phyloP scores from a whole-genome alignment of 768 basidiomycete genomes.

The Neoboletus brunneissimus region DNA sequence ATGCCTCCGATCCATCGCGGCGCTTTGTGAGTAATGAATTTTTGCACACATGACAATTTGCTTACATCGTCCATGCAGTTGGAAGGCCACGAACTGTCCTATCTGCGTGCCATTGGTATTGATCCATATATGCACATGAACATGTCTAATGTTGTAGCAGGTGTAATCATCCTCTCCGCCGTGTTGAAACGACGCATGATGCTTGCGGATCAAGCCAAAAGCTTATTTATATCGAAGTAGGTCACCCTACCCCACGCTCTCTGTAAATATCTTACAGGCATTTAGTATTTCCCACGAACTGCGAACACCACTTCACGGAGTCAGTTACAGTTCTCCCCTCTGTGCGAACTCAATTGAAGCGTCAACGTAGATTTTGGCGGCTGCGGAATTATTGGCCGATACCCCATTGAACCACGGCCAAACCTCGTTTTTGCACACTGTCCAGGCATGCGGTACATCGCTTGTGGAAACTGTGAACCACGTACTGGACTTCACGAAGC shows the following conservation, averaged over 20 bases:
- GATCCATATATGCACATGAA: background rate
- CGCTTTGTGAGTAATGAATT: constrained; percentile 60
- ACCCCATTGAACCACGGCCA: constrained; percentile 81
- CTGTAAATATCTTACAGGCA: constrained; percentile 5
- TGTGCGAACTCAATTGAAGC: background rate
- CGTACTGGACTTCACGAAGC: constrained; percentile 93
- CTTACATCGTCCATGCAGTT: constrained; percentile 44
- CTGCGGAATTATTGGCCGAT: constrained; percentile 87
- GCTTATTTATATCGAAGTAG: constrained; percentile 88
- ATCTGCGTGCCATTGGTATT: constrained; percentile 83
- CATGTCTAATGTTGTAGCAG: constrained; percentile 29
- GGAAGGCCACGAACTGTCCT: constrained; percentile 88
- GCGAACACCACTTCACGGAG: constrained; percentile 89
- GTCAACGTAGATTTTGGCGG: constrained; percentile 68
- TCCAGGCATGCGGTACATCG: constrained; percentile 93
- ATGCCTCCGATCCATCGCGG: constrained; percentile 73
- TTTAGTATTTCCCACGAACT: constrained; percentile 85
- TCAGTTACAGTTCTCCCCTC: constrained; percentile 33
- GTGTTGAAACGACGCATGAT: constrained; percentile 92
- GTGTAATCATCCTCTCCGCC: constrained; percentile 90
- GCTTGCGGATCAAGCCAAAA: constrained; percentile 91
- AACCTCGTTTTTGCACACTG: constrained; percentile 83
- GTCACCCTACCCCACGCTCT: constrained; percentile 17
- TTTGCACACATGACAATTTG: background rate
- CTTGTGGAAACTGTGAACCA: constrained; percentile 97